Conservation (phyloP, 768 basidiomycete species). For the Agrocybe praecox region DNA sequence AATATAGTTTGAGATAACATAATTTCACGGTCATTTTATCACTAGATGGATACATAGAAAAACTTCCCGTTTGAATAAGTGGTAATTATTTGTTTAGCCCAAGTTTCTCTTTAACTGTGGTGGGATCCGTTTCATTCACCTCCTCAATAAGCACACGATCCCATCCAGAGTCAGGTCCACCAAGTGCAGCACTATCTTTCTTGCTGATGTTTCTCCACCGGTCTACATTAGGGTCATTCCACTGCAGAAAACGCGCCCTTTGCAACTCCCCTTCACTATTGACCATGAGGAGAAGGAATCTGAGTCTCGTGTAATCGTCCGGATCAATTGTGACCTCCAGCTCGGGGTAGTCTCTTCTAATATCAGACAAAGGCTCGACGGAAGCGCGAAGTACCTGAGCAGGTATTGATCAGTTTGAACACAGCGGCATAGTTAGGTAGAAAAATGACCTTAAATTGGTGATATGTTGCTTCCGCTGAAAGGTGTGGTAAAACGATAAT, state of each 20-base stretch:
- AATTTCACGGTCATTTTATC: too few relatives aligned
- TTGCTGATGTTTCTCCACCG: background rate
- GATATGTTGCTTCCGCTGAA: background rate
- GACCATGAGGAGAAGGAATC: constrained; percentile 1
- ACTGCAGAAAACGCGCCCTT: constrained; percentile 8
- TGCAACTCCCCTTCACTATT: background rate
- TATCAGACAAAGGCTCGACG: background rate
- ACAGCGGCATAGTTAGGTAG: background rate
- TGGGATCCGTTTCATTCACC: too few relatives aligned
- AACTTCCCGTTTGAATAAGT: too few relatives aligned
- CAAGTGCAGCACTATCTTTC: background rate
- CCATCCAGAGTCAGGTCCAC: background rate
- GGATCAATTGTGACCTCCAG: constrained; percentile 3
- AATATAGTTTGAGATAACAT: too few relatives aligned
- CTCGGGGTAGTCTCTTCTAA: background rate
- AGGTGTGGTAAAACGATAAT: background rate
- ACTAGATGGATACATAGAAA: too few relatives aligned
- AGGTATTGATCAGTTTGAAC: background rate
- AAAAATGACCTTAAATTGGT: constrained; percentile 6
- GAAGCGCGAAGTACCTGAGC: constrained; percentile 1
- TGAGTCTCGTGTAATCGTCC: constrained; percentile 5
- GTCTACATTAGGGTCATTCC: background rate
- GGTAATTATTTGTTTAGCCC: too few relatives aligned
- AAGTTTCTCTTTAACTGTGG: too few relatives aligned
- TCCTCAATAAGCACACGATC: background rate